Percentiles rank a stretch among this genome's conserved stretches.
phyloP scores from a whole-genome alignment of 192 early-diverging fungal genomes.

The Gamsiella multidivaricata region DNA sequence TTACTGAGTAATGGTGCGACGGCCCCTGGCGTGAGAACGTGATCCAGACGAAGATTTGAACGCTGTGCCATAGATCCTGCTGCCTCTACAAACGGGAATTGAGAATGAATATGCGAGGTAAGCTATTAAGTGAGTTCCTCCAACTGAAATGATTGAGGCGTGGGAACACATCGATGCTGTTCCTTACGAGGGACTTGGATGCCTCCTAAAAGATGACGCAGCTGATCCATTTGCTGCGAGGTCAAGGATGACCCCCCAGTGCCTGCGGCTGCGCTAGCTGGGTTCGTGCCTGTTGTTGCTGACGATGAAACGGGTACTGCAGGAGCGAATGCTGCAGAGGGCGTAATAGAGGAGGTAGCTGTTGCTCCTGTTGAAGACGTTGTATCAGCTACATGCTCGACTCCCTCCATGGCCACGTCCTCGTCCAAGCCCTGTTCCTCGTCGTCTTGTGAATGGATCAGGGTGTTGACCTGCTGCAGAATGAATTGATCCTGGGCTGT shows the following conservation, averaged over 20 bases:
- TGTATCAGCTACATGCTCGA: background rate
- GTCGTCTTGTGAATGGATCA: conserved; percentile 57
- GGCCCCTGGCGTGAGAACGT: conserved; percentile 54
- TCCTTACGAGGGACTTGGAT: conserved; percentile 57
- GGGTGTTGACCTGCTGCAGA: conserved; percentile 63
- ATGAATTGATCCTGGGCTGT: conserved; percentile 69
- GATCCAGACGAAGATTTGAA: conserved; percentile 52
- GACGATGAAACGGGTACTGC: conserved; percentile 18
- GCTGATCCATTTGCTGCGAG: conserved; percentile 55
- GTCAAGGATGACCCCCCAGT: conserved; percentile 38
- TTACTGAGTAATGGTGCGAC: conserved; percentile 57
- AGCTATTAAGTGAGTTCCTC: too few species aligned
- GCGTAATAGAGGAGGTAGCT: conserved; percentile 8
- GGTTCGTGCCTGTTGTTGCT: background rate
- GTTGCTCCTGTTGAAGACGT: conserved; percentile 1
- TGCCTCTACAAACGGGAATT: too few species aligned
- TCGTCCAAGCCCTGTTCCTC: conserved; percentile 50
- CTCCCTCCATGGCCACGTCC: conserved; percentile 33
- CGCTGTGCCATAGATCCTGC: background rate
- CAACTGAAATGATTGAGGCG: too few species aligned
- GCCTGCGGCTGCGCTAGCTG: background rate
- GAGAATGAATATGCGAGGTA: background rate
- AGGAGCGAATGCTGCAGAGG: conserved; percentile 40
- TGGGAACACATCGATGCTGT: background rate
- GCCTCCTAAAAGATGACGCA: conserved; percentile 58